phyloP scores from a whole-genome alignment of 2,329 filamentous ascomycete species.

The Trichophyton verrucosum region DNA sequence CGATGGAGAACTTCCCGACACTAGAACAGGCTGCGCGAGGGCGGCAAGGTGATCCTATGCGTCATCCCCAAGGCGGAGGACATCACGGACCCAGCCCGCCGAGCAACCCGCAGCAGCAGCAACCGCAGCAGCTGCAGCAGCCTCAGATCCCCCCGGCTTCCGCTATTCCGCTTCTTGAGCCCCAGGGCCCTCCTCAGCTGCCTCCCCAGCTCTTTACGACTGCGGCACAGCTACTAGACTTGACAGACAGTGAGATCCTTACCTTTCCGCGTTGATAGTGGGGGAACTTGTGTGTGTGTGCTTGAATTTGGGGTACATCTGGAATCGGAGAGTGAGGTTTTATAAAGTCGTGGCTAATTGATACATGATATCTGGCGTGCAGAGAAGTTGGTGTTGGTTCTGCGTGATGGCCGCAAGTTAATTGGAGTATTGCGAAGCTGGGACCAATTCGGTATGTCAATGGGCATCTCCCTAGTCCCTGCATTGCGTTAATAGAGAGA shows the following conservation, averaged over 20 bases:
- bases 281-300: background rate
- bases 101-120: conserved; percentile 18
- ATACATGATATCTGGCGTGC: conserved; percentile 3
- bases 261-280: background rate
- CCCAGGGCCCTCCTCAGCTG: conserved; percentile 33
- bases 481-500: background rate
- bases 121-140: conserved; percentile 10
- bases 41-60: background rate
- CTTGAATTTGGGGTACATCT: background rate
- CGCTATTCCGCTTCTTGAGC: conserved; percentile 14
- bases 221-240: conserved; percentile 82
- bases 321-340: background rate
- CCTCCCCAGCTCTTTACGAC: conserved; percentile 95
- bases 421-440: conserved; percentile 87
- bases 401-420: conserved; percentile 87
- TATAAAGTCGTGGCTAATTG: background rate
- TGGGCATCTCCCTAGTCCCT: conserved; percentile 1
- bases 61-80: conserved; percentile 1
- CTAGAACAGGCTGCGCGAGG: background rate
- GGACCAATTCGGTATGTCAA: conserved; percentile 82
- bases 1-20: conserved; percentile 3
- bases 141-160: conserved; percentile 3
- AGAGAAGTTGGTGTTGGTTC: conserved; percentile 90
- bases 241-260: conserved; percentile 70
- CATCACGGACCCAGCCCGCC: conserved; percentile 7